Evolutionary conservation across 208 protist genomes (phyloP), one percentile per base, ranked within the genome.

Genomic region (Trypanosoma cruzi): DNA sequence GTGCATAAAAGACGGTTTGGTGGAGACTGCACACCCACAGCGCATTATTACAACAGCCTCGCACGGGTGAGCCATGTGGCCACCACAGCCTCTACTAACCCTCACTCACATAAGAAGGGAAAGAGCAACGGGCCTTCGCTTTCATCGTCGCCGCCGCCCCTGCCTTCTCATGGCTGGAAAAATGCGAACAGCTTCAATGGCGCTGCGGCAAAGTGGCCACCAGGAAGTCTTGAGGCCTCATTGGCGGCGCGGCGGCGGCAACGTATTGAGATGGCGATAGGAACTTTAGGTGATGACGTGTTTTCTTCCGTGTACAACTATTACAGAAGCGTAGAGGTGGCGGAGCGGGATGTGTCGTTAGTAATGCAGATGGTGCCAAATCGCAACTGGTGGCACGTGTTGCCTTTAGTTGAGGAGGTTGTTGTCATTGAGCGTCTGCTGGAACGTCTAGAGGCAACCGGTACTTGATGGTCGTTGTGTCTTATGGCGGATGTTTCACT

Each of bases 371-470:
- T 87, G 34, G 88, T 93, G 53, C 90, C 90, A 24, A 64, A 84
- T 67, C 80, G 88, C 26, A 20, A n/a, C 29, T 61, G 67, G 56
- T 96, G 90, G 88, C n/a, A 66, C 48, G 74, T 81, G 60, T 75
- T 96, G 36, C 90, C 90, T 28, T 16, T 81, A 26, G 75, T 96
- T 28, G 88, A 93, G 57, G 84, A 90, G 63, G 37, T 96, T 69
- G 84, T 89, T 24, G 84, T 89, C 52, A 71, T 96, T 60, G 90
- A 96, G 60, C 68, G 78, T 11, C 80, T 80, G 31, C 71, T 95
- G 18, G 74, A 85, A 29, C 65, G 64, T 0, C 4, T 73, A 34
- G 48, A 56, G 10, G 64, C 62, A 24, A 50, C 22, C 26, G 36
- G 18, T 13, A 13, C 68, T 11, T 37, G 5, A 22, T 66, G 44